Evolutionary conservation across 2,329 filamentous ascomycete species (phyloP).

Genomic region (Fragosphaeria purpurea): DNA sequence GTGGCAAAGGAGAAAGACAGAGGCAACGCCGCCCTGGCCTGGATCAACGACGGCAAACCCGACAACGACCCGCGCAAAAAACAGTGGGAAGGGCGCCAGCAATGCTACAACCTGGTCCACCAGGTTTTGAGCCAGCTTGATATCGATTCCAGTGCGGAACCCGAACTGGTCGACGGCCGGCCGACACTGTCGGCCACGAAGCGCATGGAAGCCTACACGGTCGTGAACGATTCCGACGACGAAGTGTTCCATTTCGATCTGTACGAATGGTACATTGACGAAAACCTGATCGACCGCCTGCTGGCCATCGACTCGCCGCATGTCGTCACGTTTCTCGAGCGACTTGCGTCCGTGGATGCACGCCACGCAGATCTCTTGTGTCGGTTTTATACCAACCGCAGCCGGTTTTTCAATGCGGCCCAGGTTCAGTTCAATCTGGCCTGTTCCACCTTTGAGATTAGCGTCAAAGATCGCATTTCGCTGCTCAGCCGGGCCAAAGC

Average conservation of each 20-base stretch:
- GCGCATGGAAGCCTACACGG: slow-evolving; percentile 76
- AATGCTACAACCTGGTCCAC: slow-evolving; percentile 82
- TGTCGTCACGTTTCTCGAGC: slow-evolving; percentile 75
- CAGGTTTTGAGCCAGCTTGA: slow-evolving; percentile 72
- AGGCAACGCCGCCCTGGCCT: slow-evolving; percentile 73
- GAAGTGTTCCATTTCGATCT: slow-evolving; percentile 92
- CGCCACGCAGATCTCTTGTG: slow-evolving; percentile 84
- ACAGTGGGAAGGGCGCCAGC: slow-evolving; percentile 60
- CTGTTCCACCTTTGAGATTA: slow-evolving; percentile 67
- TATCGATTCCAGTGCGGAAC: slow-evolving; percentile 54
- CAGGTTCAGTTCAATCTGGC: slow-evolving; percentile 77
- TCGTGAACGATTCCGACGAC: slow-evolving; percentile 80
- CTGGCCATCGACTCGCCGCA: slow-evolving; percentile 76
- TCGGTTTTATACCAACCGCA: slow-evolving; percentile 79
- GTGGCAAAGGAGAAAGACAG: slow-evolving; percentile 81
- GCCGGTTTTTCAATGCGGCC: slow-evolving; percentile 77
- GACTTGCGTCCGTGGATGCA: slow-evolving; percentile 61
- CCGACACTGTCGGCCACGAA: slow-evolving; percentile 67
- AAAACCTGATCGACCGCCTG: slow-evolving; percentile 76
- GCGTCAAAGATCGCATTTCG: slow-evolving; percentile 77
- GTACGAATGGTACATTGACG: slow-evolving; percentile 94
- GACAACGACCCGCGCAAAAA: slow-evolving; percentile 57
- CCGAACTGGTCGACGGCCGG: slow-evolving; percentile 67
- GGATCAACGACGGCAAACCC: slow-evolving; percentile 77
- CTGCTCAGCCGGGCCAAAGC: slow-evolving; percentile 85